Percentiles rank a stretch among this genome's conserved stretches.
Conservation (phyloP, 768 basidiomycete genomes). For the Leccinum arenicola region DNA sequence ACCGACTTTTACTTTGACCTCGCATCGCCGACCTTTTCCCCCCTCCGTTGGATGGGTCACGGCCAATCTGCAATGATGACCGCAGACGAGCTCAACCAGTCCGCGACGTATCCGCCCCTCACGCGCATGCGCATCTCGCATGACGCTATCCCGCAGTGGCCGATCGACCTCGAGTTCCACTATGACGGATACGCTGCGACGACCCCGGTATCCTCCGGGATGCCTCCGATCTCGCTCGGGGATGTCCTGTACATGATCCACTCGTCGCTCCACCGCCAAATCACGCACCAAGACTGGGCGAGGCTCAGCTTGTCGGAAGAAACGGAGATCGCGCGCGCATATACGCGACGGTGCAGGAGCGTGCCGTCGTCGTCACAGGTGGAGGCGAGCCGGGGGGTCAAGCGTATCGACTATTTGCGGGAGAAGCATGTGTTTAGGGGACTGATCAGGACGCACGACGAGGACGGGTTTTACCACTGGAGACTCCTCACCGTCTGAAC, state of each 20-base stretch:
- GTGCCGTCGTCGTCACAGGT: constrained; percentile 29
- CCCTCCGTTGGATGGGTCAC: constrained; percentile 38
- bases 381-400: constrained; percentile 38
- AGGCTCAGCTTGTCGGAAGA: constrained; percentile 24
- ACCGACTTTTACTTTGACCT: constrained; percentile 56
- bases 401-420: constrained; percentile 37
- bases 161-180: constrained; percentile 49
- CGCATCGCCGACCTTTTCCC: constrained; percentile 44
- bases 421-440: constrained; percentile 37
- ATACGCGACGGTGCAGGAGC: constrained; percentile 34
- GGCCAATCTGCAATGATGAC: constrained; percentile 40
- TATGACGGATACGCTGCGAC: constrained; percentile 24
- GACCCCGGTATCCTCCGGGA: constrained; percentile 6
- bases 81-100: constrained; percentile 44
- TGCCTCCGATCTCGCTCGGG: constrained; percentile 50
- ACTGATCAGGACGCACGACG: constrained; percentile 29
- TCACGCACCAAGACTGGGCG: constrained; percentile 37
- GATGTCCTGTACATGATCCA: constrained; percentile 57
- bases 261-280: constrained; percentile 41
- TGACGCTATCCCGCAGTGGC: constrained; percentile 59
- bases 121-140: constrained; percentile 55
- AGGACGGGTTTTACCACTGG: constrained; percentile 32
- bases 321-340: constrained; percentile 34
- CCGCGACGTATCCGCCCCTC: constrained; percentile 55
- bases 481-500: constrained; percentile 23